Conservation (phyloP, 2,329 filamentous ascomycete species). For the Nothomitra cinnamomea region DNA sequence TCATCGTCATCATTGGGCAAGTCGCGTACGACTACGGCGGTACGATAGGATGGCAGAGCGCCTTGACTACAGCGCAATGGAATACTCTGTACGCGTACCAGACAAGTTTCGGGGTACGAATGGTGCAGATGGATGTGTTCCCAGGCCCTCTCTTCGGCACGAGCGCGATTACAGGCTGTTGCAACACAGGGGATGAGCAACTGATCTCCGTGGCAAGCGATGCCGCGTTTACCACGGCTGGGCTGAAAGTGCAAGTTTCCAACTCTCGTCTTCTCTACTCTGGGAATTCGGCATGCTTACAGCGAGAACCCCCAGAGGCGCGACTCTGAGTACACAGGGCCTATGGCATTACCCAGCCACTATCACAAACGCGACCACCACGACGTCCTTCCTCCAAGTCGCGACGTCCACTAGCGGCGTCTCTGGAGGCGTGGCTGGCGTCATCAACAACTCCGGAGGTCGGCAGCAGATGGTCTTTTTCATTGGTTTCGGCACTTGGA, state of each 20-base stretch:
- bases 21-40: background rate
- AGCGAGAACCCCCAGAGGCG: background rate
- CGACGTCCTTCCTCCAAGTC: constrained; percentile 6
- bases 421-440: constrained; percentile 7
- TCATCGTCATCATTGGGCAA: constrained; percentile 4
- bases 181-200: background rate
- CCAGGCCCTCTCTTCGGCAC: background rate
- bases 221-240: background rate
- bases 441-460: constrained; percentile 7
- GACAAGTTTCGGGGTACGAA: background rate
- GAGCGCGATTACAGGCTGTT: background rate
- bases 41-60: background rate
- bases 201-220: background rate
- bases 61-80: background rate
- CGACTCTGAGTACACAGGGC: background rate
- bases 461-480: constrained; percentile 9
- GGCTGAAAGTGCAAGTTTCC: background rate
- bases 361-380: constrained; percentile 3
- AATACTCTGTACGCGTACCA: background rate
- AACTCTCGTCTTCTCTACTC: background rate
- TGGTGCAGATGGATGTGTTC: constrained; percentile 1
- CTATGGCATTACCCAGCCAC: constrained; percentile 4
- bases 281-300: background rate
- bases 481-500: constrained; percentile 5
- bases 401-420: too few relatives aligned